Percentiles rank a stretch among this genome's conserved stretches.
Evolutionary conservation across 768 basidiomycete genomes (phyloP).

Genomic region (Tylopilus vinaceipallidus): DNA sequence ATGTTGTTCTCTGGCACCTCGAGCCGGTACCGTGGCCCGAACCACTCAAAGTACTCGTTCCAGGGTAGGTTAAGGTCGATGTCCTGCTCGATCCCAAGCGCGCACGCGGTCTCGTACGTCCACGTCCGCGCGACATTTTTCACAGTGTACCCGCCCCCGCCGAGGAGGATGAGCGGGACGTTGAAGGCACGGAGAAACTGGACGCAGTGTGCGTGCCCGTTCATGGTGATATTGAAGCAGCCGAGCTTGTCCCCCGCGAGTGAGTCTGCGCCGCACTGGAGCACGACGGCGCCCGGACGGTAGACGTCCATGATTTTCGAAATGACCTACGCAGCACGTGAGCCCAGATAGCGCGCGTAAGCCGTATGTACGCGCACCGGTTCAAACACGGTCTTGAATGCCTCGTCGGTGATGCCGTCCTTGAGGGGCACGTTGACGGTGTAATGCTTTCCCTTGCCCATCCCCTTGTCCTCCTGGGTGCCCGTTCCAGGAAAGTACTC

Average conservation of each 20-base stretch:
- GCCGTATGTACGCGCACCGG: slow-evolving; percentile 55
- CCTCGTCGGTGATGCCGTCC: slow-evolving; percentile 91
- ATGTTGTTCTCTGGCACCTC: slow-evolving; percentile 92
- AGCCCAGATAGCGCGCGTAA: neutral
- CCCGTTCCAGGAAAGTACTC: slow-evolving; percentile 78
- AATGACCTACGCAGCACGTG: slow-evolving; percentile 55
- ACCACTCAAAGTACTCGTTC: slow-evolving; percentile 96
- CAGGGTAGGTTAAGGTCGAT: slow-evolving; percentile 79
- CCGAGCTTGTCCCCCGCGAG: slow-evolving; percentile 94
- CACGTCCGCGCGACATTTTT: slow-evolving; percentile 94
- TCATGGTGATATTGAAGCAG: slow-evolving; percentile 94
- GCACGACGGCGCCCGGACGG: slow-evolving; percentile 80
- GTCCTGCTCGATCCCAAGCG: slow-evolving; percentile 79
- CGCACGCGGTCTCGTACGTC: slow-evolving; percentile 96
- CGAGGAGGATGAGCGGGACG: slow-evolving; percentile 86
- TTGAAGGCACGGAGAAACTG: slow-evolving; percentile 80
- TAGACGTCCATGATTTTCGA: slow-evolving; percentile 84
- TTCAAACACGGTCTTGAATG: slow-evolving; percentile 86
- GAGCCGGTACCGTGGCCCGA: slow-evolving; percentile 90
- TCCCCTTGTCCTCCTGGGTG: slow-evolving; percentile 81
- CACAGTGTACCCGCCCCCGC: slow-evolving; percentile 96
- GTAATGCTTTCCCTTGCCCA: slow-evolving; percentile 82
- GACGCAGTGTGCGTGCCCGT: slow-evolving; percentile 91
- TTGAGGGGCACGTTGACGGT: slow-evolving; percentile 90
- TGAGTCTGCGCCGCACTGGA: slow-evolving; percentile 97